Conservation (phyloP, 2,329 filamentous ascomycete species). For the Ambrosiella cleistominuta region DNA sequence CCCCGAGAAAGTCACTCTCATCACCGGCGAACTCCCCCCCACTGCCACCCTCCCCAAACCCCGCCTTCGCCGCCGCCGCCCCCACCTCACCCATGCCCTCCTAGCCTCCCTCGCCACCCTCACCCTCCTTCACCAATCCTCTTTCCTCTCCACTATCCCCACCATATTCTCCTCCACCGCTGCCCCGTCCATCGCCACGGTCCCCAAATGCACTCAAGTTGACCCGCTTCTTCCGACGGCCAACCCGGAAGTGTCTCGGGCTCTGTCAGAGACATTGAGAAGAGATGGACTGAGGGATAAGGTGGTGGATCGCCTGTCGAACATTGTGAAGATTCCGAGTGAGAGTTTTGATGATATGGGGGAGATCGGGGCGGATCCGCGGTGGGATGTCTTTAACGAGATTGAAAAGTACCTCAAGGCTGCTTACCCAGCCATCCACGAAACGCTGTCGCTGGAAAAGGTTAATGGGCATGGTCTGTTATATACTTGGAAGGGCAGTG, state of each 20-base stretch:
- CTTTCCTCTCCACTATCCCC: background rate
- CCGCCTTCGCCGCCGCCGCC: background rate
- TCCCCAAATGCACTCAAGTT: slow-evolving; percentile 20
- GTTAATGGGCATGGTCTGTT: slow-evolving; percentile 42
- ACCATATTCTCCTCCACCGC: background rate
- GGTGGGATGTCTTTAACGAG: slow-evolving; percentile 40
- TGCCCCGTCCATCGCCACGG: background rate
- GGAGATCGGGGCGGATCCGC: slow-evolving; percentile 33
- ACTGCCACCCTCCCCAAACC: background rate
- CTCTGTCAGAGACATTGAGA: slow-evolving; percentile 17
- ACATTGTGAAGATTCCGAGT: slow-evolving; percentile 35
- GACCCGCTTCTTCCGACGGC: slow-evolving; percentile 19
- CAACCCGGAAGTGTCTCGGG: slow-evolving; percentile 7
- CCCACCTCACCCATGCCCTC: background rate
- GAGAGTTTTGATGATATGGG: slow-evolving; percentile 38
- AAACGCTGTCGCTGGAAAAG: slow-evolving; percentile 30
- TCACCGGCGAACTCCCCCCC: background rate
- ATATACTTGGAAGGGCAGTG: slow-evolving; percentile 37
- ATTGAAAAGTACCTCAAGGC: slow-evolving; percentile 32
- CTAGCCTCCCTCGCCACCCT: background rate
- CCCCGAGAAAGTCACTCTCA: background rate
- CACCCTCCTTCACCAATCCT: background rate
- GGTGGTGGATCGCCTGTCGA: slow-evolving; percentile 22
- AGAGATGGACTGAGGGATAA: slow-evolving; percentile 20
- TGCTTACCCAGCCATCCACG: slow-evolving; percentile 35